Conservation (phyloP, 1,284 basidiomycete genomes). For the Microbotryum saponariae region DNA sequence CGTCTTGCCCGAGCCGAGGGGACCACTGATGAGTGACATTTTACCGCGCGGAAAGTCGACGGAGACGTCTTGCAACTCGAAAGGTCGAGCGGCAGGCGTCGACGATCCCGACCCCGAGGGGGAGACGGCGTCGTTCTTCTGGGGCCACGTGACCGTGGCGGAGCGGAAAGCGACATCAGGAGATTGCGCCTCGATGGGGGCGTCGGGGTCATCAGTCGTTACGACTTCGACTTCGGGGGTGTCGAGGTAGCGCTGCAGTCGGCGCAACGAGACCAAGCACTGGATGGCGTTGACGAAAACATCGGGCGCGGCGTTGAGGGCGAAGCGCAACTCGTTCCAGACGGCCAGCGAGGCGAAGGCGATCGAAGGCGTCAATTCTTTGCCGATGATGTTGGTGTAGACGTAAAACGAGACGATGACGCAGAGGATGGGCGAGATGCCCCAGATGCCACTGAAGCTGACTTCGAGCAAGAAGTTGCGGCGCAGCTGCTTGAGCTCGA, state of each 20-base stretch:
- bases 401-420: constrained; percentile 42
- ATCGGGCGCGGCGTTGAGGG: constrained; percentile 52
- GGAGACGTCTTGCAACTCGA: constrained; percentile 69
- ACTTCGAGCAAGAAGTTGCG: constrained; percentile 80
- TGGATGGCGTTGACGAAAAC: constrained; percentile 39
- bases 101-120: constrained; percentile 53
- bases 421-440: constrained; percentile 29
- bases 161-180: constrained; percentile 60
- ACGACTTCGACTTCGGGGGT: constrained; percentile 20
- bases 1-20: constrained; percentile 56
- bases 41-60: constrained; percentile 69
- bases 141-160: constrained; percentile 81
- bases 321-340: constrained; percentile 77
- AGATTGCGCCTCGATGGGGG: constrained; percentile 46
- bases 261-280: constrained; percentile 73
- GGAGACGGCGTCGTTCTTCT: constrained; percentile 48
- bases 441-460: constrained; percentile 73
- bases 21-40: constrained; percentile 70
- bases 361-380: constrained; percentile 67
- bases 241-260: constrained; percentile 56
- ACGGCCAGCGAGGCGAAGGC: constrained; percentile 73
- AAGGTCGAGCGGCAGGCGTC: constrained; percentile 63
- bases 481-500: constrained; percentile 40
- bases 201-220: constrained; percentile 46
- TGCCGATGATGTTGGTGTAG: constrained; percentile 48